These are phyloP conservation scores for Trichothecium roseum DNA, from an alignment of 2,329 filamentous ascomycete genomes.

Conservation along the genomic window DNA sequence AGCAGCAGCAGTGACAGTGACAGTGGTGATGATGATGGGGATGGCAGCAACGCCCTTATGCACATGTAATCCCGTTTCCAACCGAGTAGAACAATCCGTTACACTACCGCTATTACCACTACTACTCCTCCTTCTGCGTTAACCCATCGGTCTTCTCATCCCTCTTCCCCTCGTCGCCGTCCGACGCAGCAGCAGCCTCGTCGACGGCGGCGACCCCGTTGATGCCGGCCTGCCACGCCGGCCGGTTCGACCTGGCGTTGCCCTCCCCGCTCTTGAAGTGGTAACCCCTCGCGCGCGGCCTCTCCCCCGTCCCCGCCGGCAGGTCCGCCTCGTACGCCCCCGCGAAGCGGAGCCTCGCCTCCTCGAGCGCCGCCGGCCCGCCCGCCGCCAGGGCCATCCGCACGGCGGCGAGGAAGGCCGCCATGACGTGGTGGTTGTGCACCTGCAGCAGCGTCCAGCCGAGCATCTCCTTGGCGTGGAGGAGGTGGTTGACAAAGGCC, in stretches of 20 bases:
- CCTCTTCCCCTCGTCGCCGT: conserved; percentile 29
- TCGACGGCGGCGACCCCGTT: conserved; percentile 27
- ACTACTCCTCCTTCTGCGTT: conserved; percentile 32
- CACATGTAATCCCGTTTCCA: no score
- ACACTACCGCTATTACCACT: no score
- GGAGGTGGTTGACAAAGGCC: conserved; percentile 79
- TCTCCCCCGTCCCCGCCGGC: conserved; percentile 63
- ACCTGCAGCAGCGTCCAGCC: conserved; percentile 88
- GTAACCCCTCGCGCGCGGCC: conserved; percentile 74
- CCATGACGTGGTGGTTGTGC: conserved; percentile 72
- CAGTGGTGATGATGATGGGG: no score
- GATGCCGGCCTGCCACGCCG: conserved; percentile 55
- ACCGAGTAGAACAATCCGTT: no score
- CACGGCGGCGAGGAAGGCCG: conserved; percentile 62
- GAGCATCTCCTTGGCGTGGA: conserved; percentile 90
- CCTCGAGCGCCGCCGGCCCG: conserved; percentile 44
- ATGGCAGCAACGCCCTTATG: no score
- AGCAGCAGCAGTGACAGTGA: no score
- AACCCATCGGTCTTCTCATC: conserved; percentile 48
- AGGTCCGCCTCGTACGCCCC: conserved; percentile 57
- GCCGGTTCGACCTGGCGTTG: conserved; percentile 56
- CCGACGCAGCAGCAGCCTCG: conserved; percentile 39
- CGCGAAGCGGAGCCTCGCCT: conserved; percentile 29
- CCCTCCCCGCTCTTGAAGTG: conserved; percentile 64
- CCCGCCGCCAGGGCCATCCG: conserved; percentile 52